Conservation (phyloP, 495 filamentous ascomycete genomes). For the Hyaloscypha hepaticicola region DNA sequence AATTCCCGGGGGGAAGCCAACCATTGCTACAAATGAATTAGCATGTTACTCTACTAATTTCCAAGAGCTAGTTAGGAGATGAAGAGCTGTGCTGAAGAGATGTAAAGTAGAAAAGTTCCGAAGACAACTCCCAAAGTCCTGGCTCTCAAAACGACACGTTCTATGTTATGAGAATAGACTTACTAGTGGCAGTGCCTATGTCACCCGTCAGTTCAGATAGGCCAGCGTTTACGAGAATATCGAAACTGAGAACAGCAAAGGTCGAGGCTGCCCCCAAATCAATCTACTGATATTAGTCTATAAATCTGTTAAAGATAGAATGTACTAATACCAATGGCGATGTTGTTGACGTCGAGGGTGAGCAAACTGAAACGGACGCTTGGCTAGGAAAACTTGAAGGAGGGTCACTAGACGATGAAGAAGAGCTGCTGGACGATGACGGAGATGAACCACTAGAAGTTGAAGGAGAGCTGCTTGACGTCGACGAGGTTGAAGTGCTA, state of each 20-base stretch:
- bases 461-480: too few species aligned
- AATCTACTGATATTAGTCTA: not conserved
- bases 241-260: not conserved
- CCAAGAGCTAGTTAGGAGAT: too few species aligned
- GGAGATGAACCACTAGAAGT: too few species aligned
- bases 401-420: too few species aligned
- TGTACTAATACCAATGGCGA: not conserved
- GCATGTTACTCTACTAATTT: too few species aligned
- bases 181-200: not conserved
- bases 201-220: not conserved
- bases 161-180: not conserved
- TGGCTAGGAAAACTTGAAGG: not conserved
- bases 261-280: not conserved
- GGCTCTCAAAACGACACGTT: not conserved
- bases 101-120: too few species aligned
- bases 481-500: too few species aligned
- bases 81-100: too few species aligned
- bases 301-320: not conserved
- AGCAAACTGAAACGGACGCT: not conserved
- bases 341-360: not conserved
- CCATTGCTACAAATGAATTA: not conserved
- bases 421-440: too few species aligned
- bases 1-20: slow-evolving; percentile 16
- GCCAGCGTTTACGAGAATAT: not conserved
- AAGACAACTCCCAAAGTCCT: not conserved